These are phyloP conservation scores for Xylaria polymorpha DNA, from an alignment of 2,329 filamentous ascomycete species.

Conservation along the genomic window DNA sequence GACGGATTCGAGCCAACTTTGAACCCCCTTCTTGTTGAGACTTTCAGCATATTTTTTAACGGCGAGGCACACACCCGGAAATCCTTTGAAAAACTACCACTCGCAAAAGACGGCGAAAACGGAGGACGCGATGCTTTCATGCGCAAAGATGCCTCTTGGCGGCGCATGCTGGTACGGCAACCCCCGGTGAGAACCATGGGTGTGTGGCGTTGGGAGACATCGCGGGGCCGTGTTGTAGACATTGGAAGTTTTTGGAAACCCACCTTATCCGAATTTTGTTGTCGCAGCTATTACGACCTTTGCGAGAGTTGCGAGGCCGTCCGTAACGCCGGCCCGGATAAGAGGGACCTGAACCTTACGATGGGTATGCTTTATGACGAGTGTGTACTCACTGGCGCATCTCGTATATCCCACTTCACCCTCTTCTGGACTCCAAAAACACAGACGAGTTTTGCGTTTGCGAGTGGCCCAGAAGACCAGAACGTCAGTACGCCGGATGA, in stretches of 20 bases:
- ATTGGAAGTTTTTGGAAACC: not conserved
- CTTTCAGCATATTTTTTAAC: not conserved
- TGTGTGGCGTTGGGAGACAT: not conserved
- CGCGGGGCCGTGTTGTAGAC: not conserved
- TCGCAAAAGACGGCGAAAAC: not conserved
- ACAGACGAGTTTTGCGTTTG: not conserved
- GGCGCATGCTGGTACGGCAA: slow-evolving; percentile 2
- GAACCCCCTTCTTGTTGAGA: not conserved
- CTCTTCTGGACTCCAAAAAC: not conserved
- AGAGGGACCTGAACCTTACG: not conserved
- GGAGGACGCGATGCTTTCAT: slow-evolving; percentile 1
- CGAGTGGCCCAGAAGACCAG: not conserved
- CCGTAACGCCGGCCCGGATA: not conserved
- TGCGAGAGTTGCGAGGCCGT: not conserved
- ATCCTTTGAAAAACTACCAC: not conserved
- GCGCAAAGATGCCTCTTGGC: not conserved
- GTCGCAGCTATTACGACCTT: not conserved
- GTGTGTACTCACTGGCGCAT: not conserved
- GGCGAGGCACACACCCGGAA: not conserved
- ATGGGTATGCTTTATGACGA: slow-evolving; percentile 4
- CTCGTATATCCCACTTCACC: not conserved
- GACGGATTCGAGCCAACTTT: not conserved
- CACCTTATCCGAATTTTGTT: not conserved
- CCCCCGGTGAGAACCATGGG: not conserved
- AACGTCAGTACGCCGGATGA: not conserved